These are phyloP conservation scores for Digitaria exilis DNA, from an alignment of 202 grass and related monocot species.

Conservation along the genomic window DNA sequence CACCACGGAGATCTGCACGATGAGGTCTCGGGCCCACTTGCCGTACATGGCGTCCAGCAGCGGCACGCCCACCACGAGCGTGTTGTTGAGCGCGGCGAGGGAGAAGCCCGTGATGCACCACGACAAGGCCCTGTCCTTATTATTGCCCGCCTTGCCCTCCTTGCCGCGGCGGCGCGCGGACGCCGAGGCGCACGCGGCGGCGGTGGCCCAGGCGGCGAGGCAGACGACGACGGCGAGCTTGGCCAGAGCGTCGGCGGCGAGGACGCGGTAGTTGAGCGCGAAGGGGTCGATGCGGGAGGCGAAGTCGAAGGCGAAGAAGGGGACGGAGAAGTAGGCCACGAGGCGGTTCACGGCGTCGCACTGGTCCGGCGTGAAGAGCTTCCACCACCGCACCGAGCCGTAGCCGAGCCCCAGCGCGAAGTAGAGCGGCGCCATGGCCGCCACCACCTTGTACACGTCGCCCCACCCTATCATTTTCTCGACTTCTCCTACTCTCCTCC, in stretches of 20 bases:
- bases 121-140: neutral
- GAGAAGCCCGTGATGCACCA: conserved; percentile 81
- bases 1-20: conserved; percentile 75
- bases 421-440: conserved; percentile 87
- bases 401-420: conserved; percentile 79
- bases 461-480: conserved; percentile 87
- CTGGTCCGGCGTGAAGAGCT: conserved; percentile 78
- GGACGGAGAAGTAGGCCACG: conserved; percentile 70
- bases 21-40: conserved; percentile 71
- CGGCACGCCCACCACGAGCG: conserved; percentile 69
- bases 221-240: conserved; percentile 52
- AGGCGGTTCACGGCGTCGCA: conserved; percentile 81
- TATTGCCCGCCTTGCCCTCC: neutral
- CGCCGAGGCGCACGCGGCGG: conserved; percentile 23
- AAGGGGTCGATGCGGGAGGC: conserved; percentile 65
- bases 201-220: conserved; percentile 54
- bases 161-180: neutral
- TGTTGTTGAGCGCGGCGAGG: conserved; percentile 74
- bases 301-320: conserved; percentile 89
- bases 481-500: too few relatives aligned
- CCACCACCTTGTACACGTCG: conserved; percentile 82
- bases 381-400: conserved; percentile 82
- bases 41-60: conserved; percentile 75
- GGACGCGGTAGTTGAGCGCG: conserved; percentile 67
- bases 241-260: conserved; percentile 71